Percentiles rank a stretch among this genome's conserved stretches.
phyloP scores from a whole-genome alignment of 2,329 filamentous ascomycete genomes.

The Malbranchea zuffiana region DNA sequence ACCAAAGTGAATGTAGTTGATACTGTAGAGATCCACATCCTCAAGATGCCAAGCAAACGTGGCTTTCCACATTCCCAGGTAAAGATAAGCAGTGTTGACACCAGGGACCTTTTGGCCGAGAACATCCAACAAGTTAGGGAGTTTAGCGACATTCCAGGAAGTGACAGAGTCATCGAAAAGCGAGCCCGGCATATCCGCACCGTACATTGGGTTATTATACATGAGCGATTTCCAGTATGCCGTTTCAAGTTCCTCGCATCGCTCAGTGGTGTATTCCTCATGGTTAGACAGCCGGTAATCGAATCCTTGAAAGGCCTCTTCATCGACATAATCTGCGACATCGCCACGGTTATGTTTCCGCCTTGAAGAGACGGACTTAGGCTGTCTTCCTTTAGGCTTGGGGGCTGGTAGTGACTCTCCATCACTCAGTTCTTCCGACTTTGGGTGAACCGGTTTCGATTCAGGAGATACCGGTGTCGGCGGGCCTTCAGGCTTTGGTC shows the following conservation, averaged over 20 bases:
- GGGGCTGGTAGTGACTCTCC: conserved; percentile 32
- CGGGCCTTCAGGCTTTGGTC: conserved; percentile 36
- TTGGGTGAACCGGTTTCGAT: conserved; percentile 42
- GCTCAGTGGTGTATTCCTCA: conserved; percentile 78
- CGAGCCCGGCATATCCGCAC: conserved; percentile 90
- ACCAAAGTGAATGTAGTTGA: conserved; percentile 98
- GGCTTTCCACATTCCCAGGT: conserved; percentile 98
- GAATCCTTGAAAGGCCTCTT: conserved; percentile 80
- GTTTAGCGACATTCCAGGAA: conserved; percentile 86
- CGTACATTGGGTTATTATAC: conserved; percentile 88
- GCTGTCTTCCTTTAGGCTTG: conserved; percentile 45
- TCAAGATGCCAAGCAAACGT: conserved; percentile 99
- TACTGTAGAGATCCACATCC: conserved; percentile 97
- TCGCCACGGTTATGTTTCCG: conserved; percentile 78
- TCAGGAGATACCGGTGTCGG: conserved; percentile 45
- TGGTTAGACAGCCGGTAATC: conserved; percentile 76
- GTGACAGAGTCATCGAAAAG: conserved; percentile 79
- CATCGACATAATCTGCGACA: conserved; percentile 67
- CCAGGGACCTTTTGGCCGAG: conserved; percentile 91
- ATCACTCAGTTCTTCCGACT: conserved; percentile 45
- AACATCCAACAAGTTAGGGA: conserved; percentile 87
- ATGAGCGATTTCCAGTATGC: conserved; percentile 97
- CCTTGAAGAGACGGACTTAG: conserved; percentile 69
- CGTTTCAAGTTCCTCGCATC: conserved; percentile 87
- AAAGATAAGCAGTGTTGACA: conserved; percentile 95